phyloP scores from a whole-genome alignment of 78 protist genomes.

The Bodo saltans region DNA sequence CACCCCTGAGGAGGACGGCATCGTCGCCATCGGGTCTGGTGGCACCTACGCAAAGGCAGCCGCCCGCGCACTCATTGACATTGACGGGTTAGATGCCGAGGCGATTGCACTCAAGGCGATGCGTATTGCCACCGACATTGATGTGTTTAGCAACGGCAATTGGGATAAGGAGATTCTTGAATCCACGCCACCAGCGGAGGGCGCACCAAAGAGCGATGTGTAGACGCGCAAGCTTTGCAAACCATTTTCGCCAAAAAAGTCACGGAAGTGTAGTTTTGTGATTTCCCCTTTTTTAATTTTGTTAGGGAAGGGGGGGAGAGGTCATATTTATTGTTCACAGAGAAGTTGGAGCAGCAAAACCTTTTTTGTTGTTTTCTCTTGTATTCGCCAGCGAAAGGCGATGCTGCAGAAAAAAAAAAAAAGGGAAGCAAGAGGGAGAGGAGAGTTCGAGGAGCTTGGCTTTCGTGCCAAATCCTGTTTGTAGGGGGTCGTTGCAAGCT shows the following conservation, averaged over 20 bases:
- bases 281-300: no score
- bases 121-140: conserved; percentile 72
- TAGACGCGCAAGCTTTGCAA: not conserved
- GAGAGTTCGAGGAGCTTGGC: no score
- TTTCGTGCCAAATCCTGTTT: no score
- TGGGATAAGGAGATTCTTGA: not conserved
- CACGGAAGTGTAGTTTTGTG: no score
- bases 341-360: no score
- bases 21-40: conserved; percentile 70
- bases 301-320: not conserved
- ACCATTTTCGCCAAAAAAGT: no score
- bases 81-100: conserved; percentile 49
- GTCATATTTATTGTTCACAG: not conserved
- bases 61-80: conserved; percentile 67
- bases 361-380: no score
- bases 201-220: not conserved
- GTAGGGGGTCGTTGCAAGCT: no score
- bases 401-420: no score
- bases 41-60: conserved; percentile 73
- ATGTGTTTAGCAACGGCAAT: conserved; percentile 61
- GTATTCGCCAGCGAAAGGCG: no score
- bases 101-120: conserved; percentile 64
- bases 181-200: not conserved
- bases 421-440: no score
- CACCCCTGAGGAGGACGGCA: conserved; percentile 63